These are phyloP conservation scores for Danielia oregonensis DNA, from an alignment of 805 yeast genomes.

Conservation along the genomic window DNA sequence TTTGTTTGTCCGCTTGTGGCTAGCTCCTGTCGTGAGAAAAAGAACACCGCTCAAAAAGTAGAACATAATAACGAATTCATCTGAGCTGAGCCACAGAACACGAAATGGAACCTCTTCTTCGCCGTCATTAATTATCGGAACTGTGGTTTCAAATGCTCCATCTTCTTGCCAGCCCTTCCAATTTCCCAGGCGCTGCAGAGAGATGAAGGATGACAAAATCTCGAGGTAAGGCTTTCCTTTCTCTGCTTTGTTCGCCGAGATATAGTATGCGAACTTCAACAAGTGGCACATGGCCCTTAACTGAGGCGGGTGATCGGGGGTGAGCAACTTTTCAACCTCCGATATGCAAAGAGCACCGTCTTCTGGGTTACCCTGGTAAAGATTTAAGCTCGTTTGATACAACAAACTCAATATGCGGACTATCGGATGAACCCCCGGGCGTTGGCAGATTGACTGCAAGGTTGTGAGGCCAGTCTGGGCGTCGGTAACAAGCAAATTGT, in stretches of 20 bases:
- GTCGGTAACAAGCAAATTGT: constrained; percentile 25
- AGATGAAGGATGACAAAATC: constrained; percentile 12
- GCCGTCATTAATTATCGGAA: constrained; percentile 2
- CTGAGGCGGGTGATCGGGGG: constrained; percentile 19
- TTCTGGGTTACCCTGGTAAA: constrained; percentile 26
- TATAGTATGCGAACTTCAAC: constrained; percentile 20
- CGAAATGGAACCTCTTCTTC: constrained; percentile 15
- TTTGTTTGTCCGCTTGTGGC: constrained; percentile 29
- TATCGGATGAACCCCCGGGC: constrained; percentile 8
- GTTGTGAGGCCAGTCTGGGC: constrained; percentile 22
- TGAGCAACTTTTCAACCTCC: constrained; percentile 12
- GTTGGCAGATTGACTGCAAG: constrained; percentile 13
- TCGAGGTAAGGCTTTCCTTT: constrained; percentile 21
- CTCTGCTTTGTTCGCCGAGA: constrained; percentile 23
- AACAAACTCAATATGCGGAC: constrained; percentile 22
- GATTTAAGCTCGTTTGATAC: constrained; percentile 25
- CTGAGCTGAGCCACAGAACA: constrained; percentile 40
- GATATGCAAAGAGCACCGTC: constrained; percentile 15
- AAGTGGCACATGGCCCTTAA: constrained; percentile 28
- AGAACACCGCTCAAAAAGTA: constrained; percentile 43
- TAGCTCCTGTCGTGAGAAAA: constrained; percentile 32
- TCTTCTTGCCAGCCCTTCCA: constrained; percentile 29
- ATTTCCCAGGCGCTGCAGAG: constrained; percentile 14
- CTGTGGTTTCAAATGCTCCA: constrained; percentile 15
- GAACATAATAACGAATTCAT: constrained; percentile 39